Evolutionary conservation across 2,329 filamentous ascomycete species (phyloP).

Genomic region (Fusarium drepaniforme): DNA sequence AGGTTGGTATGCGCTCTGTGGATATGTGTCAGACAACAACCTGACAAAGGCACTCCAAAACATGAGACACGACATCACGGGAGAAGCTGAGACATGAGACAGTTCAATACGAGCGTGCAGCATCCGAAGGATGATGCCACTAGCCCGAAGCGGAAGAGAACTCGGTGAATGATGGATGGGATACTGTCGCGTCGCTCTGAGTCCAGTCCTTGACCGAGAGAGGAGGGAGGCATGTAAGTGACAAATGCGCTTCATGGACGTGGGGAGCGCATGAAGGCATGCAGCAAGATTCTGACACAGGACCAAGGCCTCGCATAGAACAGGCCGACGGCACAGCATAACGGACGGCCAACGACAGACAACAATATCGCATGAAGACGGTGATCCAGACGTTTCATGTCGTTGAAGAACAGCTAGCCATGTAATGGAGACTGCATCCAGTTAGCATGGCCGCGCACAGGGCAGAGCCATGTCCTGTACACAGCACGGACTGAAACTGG

Average conservation of each 20-base stretch:
- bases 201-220: slow-evolving; percentile 14
- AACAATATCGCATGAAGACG: slow-evolving; percentile 6
- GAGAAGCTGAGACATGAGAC: slow-evolving; percentile 32
- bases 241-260: slow-evolving; percentile 8
- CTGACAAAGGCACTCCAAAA: slow-evolving; percentile 19
- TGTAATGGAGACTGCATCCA: slow-evolving; percentile 35
- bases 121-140: slow-evolving; percentile 16
- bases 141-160: slow-evolving; percentile 7
- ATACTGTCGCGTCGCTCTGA: slow-evolving; percentile 3
- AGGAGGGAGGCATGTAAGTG: slow-evolving; percentile 2
- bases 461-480: slow-evolving; percentile 6
- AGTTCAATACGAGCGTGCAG: slow-evolving; percentile 19
- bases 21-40: slow-evolving; percentile 30
- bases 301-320: not conserved
- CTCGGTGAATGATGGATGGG: slow-evolving; percentile 19
- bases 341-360: slow-evolving; percentile 3
- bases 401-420: slow-evolving; percentile 35
- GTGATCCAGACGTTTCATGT: slow-evolving; percentile 32
- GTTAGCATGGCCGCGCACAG: slow-evolving; percentile 36
- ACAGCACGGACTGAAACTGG: not conserved
- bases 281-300: not conserved
- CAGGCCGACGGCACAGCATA: slow-evolving; percentile 26
- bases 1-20: slow-evolving; percentile 23
- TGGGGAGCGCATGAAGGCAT: slow-evolving; percentile 14
- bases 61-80: slow-evolving; percentile 36